Base-by-base conservation (phyloP, 352 stramenopile genomes). In the Globisporangium acanthophoron region DNA sequence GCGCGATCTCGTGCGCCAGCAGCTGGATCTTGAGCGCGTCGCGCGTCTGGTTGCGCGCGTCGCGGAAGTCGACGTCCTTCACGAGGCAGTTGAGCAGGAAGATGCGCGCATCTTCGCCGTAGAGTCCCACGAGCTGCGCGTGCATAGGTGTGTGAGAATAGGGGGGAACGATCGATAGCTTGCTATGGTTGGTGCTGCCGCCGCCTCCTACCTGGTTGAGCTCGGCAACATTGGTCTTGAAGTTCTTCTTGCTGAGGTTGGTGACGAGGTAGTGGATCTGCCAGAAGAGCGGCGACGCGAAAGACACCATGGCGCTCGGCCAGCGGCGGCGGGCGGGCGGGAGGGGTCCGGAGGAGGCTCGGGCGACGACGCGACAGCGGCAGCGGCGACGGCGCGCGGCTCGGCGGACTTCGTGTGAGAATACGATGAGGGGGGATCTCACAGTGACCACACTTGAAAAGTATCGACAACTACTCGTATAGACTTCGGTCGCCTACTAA, bases 171-270 rank as follows among this genome's bases (percentile, higher is more conserved):
- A 4, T 11, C 11, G 3, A 29, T 3, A 43, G 16, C 3, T 27
- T 27, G 24, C 24, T 27, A 27, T 27, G 24, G 24, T 1, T 27
- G 24, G 24, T 27, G 24, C 24, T 27, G 24, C 24, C 24, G 24
- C 24, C 24, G 1, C 24, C 24, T 27, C 24, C 6, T 45, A 94
- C 82, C 88, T 97, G 90, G 62, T 96, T 96, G 52, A 97, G 78
- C 73, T 97, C 90, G 13, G 88, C 86, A 54, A 97, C 87, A 54
- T 91, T 96, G 47, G 85, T 90, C 75, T 96, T 96, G 72, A 96
- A 96, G 71, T 96, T 96, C 59, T 96, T 96, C 79, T 97, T 97
- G 74, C 71, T 96, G 52, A 97, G 80, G 71, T 95, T 97, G 35
- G 83, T 94, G 37, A 97, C 87, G 56, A 97, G 73, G 67, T 96